Conservation (phyloP, 2,329 filamentous ascomycete species). For the Onygena corvina region DNA sequence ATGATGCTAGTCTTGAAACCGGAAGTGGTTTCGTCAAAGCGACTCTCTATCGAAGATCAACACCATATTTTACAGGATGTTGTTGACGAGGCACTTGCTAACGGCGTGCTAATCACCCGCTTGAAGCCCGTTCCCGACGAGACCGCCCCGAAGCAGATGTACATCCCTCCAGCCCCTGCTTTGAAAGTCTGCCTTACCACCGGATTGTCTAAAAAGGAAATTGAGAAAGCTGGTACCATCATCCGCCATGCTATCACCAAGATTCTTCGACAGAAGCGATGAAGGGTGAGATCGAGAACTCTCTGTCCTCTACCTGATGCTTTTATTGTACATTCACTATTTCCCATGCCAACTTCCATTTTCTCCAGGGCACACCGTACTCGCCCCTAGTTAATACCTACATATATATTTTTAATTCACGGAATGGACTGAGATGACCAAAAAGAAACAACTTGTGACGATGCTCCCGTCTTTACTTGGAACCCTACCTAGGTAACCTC, state of each 20-base stretch:
- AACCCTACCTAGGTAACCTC: no score
- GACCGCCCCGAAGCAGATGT: conserved; percentile 53
- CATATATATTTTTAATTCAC: conserved; percentile 4
- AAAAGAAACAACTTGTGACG: no score
- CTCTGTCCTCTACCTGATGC: background rate
- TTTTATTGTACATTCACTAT: background rate
- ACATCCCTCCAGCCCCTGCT: conserved; percentile 61
- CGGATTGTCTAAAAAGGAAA: conserved; percentile 82
- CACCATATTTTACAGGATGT: conserved; percentile 76
- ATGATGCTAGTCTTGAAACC: conserved; percentile 73
- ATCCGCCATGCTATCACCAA: conserved; percentile 92
- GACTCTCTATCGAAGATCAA: conserved; percentile 61
- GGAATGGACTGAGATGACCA: background rate
- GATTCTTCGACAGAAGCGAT: conserved; percentile 51
- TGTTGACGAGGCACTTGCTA: conserved; percentile 84
- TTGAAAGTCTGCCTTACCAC: conserved; percentile 85
- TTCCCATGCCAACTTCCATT: background rate
- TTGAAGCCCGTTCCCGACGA: conserved; percentile 65
- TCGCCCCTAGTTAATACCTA: conserved; percentile 1
- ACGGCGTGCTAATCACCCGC: conserved; percentile 78
- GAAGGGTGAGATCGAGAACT: background rate
- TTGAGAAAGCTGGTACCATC: conserved; percentile 79
- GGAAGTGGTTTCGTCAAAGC: conserved; percentile 61
- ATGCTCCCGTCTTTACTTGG: no score
- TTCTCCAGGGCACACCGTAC: background rate